A percentile compares a stretch with the other conserved stretches of the same genome.
phyloP scores from a whole-genome alignment of 108 stramenopile species.

The Chaetoceros tenuissimus region DNA sequence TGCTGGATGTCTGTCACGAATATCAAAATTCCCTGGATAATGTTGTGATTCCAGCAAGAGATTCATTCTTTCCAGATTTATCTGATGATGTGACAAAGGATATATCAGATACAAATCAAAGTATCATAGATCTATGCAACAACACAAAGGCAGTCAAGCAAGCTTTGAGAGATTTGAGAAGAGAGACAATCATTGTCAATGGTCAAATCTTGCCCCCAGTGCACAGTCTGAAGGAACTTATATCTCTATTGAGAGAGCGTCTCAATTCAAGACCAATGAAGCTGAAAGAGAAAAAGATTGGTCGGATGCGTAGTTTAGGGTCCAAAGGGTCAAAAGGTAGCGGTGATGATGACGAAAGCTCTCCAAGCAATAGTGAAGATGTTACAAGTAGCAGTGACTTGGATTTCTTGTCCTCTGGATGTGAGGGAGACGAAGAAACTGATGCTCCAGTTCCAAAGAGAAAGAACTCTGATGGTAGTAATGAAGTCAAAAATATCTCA shows the following conservation, averaged over 20 bases:
- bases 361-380: not conserved
- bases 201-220: conserved; percentile 73
- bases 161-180: conserved; percentile 69
- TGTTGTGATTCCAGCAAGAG: conserved; percentile 56
- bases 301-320: not conserved
- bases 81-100: conserved; percentile 9
- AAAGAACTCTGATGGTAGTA: not conserved
- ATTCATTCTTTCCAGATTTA: conserved; percentile 8
- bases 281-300: not conserved
- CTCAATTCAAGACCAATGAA: conserved; percentile 42
- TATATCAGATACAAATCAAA: conserved; percentile 16
- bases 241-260: conserved; percentile 42
- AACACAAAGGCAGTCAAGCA: conserved; percentile 50
- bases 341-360: not conserved
- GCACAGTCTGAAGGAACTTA: conserved; percentile 55
- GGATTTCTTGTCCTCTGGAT: not conserved
- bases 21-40: conserved; percentile 48
- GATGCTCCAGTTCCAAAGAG: not conserved
- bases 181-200: conserved; percentile 80
- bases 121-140: conserved; percentile 21
- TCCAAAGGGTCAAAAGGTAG: not conserved
- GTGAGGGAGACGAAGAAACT: conserved; percentile 4
- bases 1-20: conserved; percentile 70
- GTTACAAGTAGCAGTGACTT: not conserved
- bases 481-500: not conserved